Percentiles rank a stretch among this genome's conserved stretches.
phyloP scores from a whole-genome alignment of 1,139 yeast genomes.

The Scheffersomyces insectosa region DNA sequence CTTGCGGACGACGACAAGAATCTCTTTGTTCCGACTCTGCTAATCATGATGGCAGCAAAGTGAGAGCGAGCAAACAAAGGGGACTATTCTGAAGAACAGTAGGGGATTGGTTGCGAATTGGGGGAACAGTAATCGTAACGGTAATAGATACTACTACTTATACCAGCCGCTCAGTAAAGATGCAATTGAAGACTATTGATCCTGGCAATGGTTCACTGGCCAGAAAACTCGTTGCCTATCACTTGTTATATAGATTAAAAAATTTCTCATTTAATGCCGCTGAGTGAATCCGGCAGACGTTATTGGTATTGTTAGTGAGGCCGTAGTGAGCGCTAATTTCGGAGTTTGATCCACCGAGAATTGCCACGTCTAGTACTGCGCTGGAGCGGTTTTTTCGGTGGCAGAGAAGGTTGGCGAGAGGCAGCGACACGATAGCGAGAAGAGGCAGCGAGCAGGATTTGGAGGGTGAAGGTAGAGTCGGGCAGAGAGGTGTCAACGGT shows the following conservation, averaged over 20 bases:
- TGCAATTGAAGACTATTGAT: too few relatives aligned
- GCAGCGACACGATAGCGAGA: too few relatives aligned
- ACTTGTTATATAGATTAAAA: not conserved
- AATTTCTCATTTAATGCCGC: not conserved
- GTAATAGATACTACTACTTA: not conserved
- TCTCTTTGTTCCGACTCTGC: constrained; percentile 15
- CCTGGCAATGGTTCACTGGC: not conserved
- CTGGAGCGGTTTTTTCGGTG: too few relatives aligned
- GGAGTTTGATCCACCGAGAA: constrained; percentile 2
- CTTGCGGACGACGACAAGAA: constrained; percentile 17
- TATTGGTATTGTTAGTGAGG: not conserved
- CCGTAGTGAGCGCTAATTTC: not conserved
- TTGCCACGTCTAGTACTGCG: not conserved
- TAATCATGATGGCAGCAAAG: not conserved
- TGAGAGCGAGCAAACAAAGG: not conserved
- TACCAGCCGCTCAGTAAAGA: not conserved
- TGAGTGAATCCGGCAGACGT: not conserved
- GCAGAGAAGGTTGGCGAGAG: too few relatives aligned
- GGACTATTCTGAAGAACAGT: not conserved
- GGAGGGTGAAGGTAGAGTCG: too few relatives aligned
- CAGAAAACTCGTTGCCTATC: not conserved
- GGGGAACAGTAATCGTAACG: not conserved
- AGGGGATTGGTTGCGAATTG: too few relatives aligned
- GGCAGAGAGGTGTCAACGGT: too few relatives aligned
- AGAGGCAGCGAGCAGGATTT: too few relatives aligned